A percentile compares a stretch with the other conserved stretches of the same genome.
These are phyloP conservation scores for Wickerhamomyces bovis DNA, from an alignment of 805 yeast species.

Conservation along the genomic window DNA sequence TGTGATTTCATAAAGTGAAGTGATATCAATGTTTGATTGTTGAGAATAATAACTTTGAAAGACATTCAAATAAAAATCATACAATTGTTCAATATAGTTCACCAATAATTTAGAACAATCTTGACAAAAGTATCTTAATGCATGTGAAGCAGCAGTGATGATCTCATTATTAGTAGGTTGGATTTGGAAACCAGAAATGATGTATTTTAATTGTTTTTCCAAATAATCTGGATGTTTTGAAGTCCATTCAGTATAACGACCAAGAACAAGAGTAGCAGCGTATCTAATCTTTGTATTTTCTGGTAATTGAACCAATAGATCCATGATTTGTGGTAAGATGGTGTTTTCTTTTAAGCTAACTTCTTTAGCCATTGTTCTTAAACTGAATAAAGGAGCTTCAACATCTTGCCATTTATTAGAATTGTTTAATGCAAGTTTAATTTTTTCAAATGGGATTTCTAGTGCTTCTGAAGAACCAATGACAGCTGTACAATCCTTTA, in stretches of 20 bases:
- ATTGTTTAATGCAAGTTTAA: conserved; percentile 36
- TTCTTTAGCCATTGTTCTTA: conserved; percentile 94
- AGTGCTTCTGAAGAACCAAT: conserved; percentile 73
- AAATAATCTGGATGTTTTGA: conserved; percentile 75
- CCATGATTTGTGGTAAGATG: conserved; percentile 74
- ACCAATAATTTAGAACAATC: conserved; percentile 73
- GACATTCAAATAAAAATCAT: conserved; percentile 60
- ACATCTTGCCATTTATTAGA: conserved; percentile 64
- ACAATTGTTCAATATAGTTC: conserved; percentile 66
- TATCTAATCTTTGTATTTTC: conserved; percentile 84
- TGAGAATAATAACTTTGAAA: conserved; percentile 22
- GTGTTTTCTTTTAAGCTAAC: conserved; percentile 60
- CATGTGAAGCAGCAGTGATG: conserved; percentile 83
- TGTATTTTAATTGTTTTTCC: conserved; percentile 78
- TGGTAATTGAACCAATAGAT: conserved; percentile 60
- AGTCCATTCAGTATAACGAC: conserved; percentile 97
- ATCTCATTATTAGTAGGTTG: conserved; percentile 36
- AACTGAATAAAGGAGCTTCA: conserved; percentile 84
- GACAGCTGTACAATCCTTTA: conserved; percentile 91
- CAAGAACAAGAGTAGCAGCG: conserved; percentile 87
- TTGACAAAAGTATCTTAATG: conserved; percentile 89
- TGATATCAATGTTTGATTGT: conserved; percentile 46
- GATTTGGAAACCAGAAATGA: conserved; percentile 59
- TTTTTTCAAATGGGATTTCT: conserved; percentile 58
- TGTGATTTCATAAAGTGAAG: conserved; percentile 70